Percentiles rank a stretch among this genome's conserved stretches.
Evolutionary conservation across 345 rosid genomes (phyloP).

Genomic region (Syzygium grande): DNA sequence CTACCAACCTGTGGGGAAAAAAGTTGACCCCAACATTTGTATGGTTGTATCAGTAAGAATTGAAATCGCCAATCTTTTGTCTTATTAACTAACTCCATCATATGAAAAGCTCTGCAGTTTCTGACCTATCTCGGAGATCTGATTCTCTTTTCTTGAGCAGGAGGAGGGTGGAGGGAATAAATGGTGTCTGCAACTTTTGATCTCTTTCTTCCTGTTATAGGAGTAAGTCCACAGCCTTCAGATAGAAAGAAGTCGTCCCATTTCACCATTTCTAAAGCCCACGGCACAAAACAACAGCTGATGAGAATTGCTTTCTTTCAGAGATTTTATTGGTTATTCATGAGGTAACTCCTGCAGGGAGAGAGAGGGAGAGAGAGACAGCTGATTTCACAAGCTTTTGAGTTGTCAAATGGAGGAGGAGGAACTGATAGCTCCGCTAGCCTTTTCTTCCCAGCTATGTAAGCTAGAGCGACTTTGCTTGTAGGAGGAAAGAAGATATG

Average conservation of each 20-base stretch:
- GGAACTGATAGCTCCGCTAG: no score
- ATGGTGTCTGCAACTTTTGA: not conserved
- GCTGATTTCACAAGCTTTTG: no score
- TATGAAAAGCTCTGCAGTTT: not conserved
- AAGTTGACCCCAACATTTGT: not conserved
- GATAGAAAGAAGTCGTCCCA: not conserved
- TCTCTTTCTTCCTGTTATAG: not conserved
- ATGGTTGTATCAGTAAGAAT: not conserved
- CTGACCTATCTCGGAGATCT: not conserved
- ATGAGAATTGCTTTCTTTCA: not conserved
- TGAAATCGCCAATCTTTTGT: not conserved
- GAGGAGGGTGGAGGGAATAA: not conserved
- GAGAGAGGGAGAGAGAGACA: not conserved
- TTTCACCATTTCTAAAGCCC: not conserved
- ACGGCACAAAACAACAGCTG: not conserved
- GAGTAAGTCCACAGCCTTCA: not conserved
- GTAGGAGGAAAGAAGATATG: no score
- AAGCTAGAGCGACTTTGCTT: no score
- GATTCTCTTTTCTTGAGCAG: not conserved
- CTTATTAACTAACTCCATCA: not conserved
- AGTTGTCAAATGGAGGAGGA: no score
- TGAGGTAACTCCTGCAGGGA: not conserved
- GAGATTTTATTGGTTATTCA: not conserved
- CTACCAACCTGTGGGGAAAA: not conserved
- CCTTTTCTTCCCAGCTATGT: no score